Percentiles rank a stretch among this genome's conserved stretches.
Evolutionary conservation across 345 rosid species (phyloP).

Genomic region (Adansonia digitata): DNA sequence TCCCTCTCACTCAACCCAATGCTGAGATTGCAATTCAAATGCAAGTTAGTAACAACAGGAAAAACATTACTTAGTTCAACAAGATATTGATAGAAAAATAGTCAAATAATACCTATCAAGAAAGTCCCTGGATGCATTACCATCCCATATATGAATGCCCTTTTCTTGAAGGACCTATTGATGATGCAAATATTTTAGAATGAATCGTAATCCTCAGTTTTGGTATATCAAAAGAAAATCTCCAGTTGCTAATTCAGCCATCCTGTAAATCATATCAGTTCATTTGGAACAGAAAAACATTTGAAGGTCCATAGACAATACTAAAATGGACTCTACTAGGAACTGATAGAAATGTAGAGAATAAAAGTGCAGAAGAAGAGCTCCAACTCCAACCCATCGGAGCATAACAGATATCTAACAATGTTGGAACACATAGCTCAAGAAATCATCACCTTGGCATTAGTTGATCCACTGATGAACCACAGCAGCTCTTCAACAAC

Average conservation of each 20-base stretch:
- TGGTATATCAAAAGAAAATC: neutral
- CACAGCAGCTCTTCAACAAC: constrained; percentile 96
- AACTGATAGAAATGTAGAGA: neutral
- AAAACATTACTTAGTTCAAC: neutral
- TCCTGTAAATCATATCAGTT: neutral
- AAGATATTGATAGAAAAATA: neutral
- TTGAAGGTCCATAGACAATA: neutral
- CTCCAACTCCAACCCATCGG: too few relatives aligned
- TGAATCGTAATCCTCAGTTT: neutral
- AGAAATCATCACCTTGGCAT: constrained; percentile 59
- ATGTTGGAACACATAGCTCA: neutral
- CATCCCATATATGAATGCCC: constrained; percentile 93
- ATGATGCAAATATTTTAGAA: constrained; percentile 11
- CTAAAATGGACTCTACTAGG: neutral
- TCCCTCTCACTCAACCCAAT: constrained; percentile 73
- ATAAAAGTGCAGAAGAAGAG: neutral
- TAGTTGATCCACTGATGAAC: constrained; percentile 96
- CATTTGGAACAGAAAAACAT: neutral
- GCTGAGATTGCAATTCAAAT: constrained; percentile 36
- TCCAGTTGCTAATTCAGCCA: neutral
- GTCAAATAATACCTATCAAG: constrained; percentile 54
- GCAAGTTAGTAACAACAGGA: constrained; percentile 4
- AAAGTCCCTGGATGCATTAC: constrained; percentile 88
- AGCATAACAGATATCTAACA: neutral
- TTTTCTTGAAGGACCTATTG: constrained; percentile 88